Evolutionary conservation across 768 basidiomycete genomes (phyloP), one percentile per base, ranked within the genome.

Genomic region (Mycena indigotica): DNA sequence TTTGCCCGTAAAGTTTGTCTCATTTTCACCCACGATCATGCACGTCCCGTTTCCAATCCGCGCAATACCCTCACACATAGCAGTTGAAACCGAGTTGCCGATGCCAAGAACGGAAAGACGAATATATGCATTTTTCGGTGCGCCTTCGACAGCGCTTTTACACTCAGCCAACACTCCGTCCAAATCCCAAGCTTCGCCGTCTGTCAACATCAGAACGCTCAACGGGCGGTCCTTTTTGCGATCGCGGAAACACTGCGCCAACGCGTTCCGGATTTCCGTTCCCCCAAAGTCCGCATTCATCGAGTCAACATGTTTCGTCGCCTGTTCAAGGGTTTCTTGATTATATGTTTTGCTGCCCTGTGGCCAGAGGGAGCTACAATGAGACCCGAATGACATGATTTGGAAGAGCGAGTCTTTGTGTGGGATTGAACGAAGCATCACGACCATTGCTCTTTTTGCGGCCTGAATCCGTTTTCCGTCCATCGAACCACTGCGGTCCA

Each of bases 401-500:
- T 82, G 81, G 65, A 81, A 78, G 1, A 45, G 57, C 0, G 77
- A 75, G 16, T 69, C 67, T 1, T 59, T 24, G 28, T 53, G 55
- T 0, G 78, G 76, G 3, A 82, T 70, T 3, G 75, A 60, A 17
- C 67, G 73, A 10, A 82, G 68, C 5, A 83, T 55, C 58, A 79
- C 72, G 0, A 55, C 54, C 23, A 82, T 66, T 0, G 79, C 74
- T 30, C 66, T 60, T 44, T 72, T 74, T 4, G 79, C 78, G 0
- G 68, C 73, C 26, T 67, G 66, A 5, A 80, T 75, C 13, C 72
- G 52, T 8, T 1, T 6, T 4, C 55, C 55, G 0, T 0, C 0
- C 81, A 83, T 82, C 28, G 76, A 79, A 0, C 75, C 74, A 10
- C 73, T 75, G 26, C 79, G 70, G 58, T 82, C 81, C 21, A 82